phyloP scores from a whole-genome alignment of 1,284 basidiomycete species.

The Agaricales sp. region DNA sequence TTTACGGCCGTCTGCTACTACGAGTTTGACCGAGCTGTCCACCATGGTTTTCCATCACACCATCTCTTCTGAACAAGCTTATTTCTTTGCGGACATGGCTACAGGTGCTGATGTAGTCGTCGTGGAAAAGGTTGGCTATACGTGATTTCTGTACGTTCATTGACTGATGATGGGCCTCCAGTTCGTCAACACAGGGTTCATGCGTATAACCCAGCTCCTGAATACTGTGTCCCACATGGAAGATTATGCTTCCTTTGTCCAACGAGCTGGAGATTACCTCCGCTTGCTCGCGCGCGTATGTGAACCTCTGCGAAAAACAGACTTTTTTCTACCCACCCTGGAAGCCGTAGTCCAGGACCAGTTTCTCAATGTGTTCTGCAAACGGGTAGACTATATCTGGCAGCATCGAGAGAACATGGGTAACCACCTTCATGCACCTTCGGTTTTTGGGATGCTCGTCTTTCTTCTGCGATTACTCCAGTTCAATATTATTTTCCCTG shows the following conservation, averaged over 20 bases:
- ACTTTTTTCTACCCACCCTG: background rate
- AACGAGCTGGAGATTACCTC: slow-evolving; percentile 54
- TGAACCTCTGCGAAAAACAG: background rate
- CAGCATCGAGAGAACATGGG: slow-evolving; percentile 18
- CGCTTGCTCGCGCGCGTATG: slow-evolving; percentile 26
- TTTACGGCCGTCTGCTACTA: slow-evolving; percentile 39
- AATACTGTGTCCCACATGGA: slow-evolving; percentile 23
- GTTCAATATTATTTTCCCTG: slow-evolving; percentile 58
- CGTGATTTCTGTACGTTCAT: background rate
- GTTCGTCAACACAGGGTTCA: slow-evolving; percentile 70
- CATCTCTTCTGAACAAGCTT: slow-evolving; percentile 65
- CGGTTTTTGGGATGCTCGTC: slow-evolving; percentile 25
- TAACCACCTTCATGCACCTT: slow-evolving; percentile 9
- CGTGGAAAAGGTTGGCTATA: slow-evolving; percentile 46
- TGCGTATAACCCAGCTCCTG: slow-evolving; percentile 51
- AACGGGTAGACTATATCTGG: slow-evolving; percentile 23
- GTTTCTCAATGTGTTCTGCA: background rate
- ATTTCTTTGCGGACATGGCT: slow-evolving; percentile 70
- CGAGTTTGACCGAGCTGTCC: slow-evolving; percentile 52
- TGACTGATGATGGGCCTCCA: too few species aligned
- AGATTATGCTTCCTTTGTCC: slow-evolving; percentile 28
- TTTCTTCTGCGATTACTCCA: slow-evolving; percentile 59
- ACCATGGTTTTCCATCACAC: slow-evolving; percentile 58
- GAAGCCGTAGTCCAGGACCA: background rate
- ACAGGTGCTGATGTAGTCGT: slow-evolving; percentile 55